phyloP scores from a whole-genome alignment of 108 stramenopile species.

The Cyclotella atomus region DNA sequence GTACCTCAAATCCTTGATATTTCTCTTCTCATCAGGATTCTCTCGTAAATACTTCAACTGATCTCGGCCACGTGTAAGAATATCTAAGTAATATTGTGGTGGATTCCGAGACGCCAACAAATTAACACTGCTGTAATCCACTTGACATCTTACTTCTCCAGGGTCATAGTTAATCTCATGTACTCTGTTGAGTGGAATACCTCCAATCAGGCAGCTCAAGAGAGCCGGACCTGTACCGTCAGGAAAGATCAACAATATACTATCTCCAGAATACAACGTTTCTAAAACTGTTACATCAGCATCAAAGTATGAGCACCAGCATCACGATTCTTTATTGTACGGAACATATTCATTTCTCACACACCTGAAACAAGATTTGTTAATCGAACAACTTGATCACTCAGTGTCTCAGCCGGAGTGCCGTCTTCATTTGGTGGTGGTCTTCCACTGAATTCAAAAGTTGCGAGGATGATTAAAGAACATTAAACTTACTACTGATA shows the following conservation, averaged over 20 bases:
- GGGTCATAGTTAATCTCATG: slow-evolving; percentile 71
- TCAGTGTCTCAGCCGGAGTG: slow-evolving; percentile 78
- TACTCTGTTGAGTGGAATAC: slow-evolving; percentile 68
- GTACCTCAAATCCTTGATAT: slow-evolving; percentile 46
- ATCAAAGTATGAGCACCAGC: background rate
- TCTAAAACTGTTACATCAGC: slow-evolving; percentile 64
- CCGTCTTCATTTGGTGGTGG: slow-evolving; percentile 84
- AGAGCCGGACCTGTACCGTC: slow-evolving; percentile 81
- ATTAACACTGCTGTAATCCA: slow-evolving; percentile 44
- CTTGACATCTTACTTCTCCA: slow-evolving; percentile 69
- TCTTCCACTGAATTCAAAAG: slow-evolving; percentile 26
- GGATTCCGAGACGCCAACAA: slow-evolving; percentile 18
- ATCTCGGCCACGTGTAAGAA: slow-evolving; percentile 25
- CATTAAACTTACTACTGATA: background rate
- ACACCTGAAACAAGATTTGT: slow-evolving; percentile 64
- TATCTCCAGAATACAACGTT: slow-evolving; percentile 79
- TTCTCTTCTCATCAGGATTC: slow-evolving; percentile 29
- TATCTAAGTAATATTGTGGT: slow-evolving; percentile 26
- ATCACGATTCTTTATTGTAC: background rate
- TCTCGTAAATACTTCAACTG: slow-evolving; percentile 33
- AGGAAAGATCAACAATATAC: slow-evolving; percentile 70
- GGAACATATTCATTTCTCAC: background rate
- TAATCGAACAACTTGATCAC: slow-evolving; percentile 74
- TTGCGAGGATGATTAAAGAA: background rate
- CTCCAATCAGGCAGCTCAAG: slow-evolving; percentile 77